Evolutionary conservation across 2,329 filamentous ascomycete genomes (phyloP).

Genomic region (Sphaerostilbella broomeana): DNA sequence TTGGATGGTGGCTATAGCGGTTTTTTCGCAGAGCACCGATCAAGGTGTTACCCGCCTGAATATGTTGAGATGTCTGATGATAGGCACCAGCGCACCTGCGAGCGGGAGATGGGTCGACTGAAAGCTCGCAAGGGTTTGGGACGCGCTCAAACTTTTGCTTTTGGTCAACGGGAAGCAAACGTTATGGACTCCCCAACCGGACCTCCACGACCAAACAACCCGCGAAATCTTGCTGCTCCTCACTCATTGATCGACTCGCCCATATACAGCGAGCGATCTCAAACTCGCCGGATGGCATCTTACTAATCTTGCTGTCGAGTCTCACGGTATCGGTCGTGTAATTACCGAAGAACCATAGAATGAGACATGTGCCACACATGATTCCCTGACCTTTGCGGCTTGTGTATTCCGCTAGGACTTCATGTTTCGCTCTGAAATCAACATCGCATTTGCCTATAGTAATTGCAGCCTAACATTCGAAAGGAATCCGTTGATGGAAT

Average conservation of each 20-base stretch:
- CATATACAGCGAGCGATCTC: constrained; percentile 38
- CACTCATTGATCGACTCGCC: constrained; percentile 38
- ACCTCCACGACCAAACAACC: constrained; percentile 35
- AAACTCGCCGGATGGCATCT: constrained; percentile 56
- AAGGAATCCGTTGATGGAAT: too few relatives aligned
- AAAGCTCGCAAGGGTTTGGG: constrained; percentile 81
- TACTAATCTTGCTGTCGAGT: constrained; percentile 37
- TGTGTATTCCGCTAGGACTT: neutral
- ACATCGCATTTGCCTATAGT: neutral
- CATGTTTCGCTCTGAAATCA: neutral
- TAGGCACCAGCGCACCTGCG: constrained; percentile 86
- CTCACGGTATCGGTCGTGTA: neutral
- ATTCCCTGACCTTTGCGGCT: neutral
- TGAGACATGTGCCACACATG: neutral
- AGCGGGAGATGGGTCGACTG: constrained; percentile 88
- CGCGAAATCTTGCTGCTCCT: constrained; percentile 30
- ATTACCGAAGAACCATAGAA: neutral
- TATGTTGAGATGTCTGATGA: constrained; percentile 96
- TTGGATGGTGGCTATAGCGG: constrained; percentile 92
- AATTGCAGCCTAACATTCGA: too few relatives aligned
- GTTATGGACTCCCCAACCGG: constrained; percentile 56
- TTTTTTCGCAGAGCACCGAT: constrained; percentile 75
- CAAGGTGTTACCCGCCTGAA: constrained; percentile 84
- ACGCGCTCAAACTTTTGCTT: constrained; percentile 90
- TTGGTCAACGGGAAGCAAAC: constrained; percentile 63